These are phyloP conservation scores for Rhodocollybia butyracea DNA, from an alignment of 768 basidiomycete species.

Conservation along the genomic window DNA sequence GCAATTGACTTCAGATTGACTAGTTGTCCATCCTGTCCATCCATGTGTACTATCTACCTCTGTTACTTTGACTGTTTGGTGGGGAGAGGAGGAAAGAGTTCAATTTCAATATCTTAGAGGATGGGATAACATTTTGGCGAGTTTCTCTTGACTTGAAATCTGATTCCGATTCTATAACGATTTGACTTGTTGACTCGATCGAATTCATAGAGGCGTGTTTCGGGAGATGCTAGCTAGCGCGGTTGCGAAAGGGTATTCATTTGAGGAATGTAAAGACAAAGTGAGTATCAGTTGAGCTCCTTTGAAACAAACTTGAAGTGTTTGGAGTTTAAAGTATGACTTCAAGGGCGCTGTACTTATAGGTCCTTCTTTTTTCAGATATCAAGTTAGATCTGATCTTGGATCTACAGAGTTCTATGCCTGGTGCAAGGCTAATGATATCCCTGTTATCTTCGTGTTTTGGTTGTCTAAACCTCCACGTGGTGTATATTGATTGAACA, in stretches of 20 bases:
- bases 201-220: conserved; percentile 74
- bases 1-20: background rate
- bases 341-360: conserved; percentile 6
- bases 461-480: background rate
- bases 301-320: too few species aligned
- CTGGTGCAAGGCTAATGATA: conserved; percentile 76
- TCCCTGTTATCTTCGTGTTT: conserved; percentile 68
- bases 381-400: conserved; percentile 80
- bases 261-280: conserved; percentile 84
- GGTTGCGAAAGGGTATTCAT: conserved; percentile 65
- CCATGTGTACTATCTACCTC: too few species aligned
- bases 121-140: conserved; percentile 67
- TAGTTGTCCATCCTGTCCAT: background rate
- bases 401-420: conserved; percentile 87
- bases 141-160: too few species aligned
- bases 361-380: conserved; percentile 43
- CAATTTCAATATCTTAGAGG: conserved; percentile 73
- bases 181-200: too few species aligned
- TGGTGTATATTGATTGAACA: too few species aligned
- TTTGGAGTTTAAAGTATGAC: too few species aligned
- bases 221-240: conserved; percentile 83
- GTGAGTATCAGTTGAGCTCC: conserved; percentile 39
- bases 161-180: too few species aligned
- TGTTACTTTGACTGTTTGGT: conserved; percentile 45
- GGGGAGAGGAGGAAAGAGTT: conserved; percentile 65